Percentiles rank a stretch among this genome's conserved stretches.
Evolutionary conservation across 768 basidiomycete species (phyloP).

Genomic region (Pholiota conissans): DNA sequence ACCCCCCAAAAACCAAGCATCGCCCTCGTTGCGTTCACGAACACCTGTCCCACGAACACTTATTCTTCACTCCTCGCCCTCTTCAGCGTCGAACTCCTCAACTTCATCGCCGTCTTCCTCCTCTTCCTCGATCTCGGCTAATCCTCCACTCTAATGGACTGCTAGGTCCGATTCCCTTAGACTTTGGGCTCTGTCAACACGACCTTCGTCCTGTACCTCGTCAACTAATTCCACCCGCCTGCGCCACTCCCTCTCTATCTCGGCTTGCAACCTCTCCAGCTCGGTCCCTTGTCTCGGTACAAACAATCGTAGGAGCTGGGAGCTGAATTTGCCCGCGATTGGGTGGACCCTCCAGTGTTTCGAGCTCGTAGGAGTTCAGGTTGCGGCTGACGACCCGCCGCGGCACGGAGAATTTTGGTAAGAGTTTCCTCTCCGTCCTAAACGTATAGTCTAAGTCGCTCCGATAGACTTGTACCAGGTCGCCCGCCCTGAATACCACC

Average conservation of each 20-base stretch:
- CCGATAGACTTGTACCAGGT: conserved; percentile 14
- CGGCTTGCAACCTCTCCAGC: conserved; percentile 16
- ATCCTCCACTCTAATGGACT: not conserved
- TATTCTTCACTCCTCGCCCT: not conserved
- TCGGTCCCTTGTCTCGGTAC: conserved; percentile 22
- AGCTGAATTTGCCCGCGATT: conserved; percentile 13
- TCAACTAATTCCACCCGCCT: not conserved
- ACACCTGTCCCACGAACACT: not conserved
- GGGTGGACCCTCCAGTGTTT: conserved; percentile 11
- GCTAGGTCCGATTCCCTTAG: not conserved
- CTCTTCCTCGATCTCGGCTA: not conserved
- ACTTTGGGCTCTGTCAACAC: not conserved
- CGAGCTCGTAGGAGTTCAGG: conserved; percentile 13
- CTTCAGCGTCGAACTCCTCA: not conserved
- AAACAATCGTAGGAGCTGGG: conserved; percentile 17
- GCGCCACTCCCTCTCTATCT: conserved; percentile 10
- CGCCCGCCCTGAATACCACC: conserved; percentile 21
- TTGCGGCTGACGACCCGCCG: conserved; percentile 2
- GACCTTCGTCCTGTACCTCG: not conserved
- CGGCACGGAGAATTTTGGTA: conserved; percentile 16
- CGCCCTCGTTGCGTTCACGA: no score
- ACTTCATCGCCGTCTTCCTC: not conserved
- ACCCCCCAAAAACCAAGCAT: no score
- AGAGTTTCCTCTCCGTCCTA: conserved; percentile 9
- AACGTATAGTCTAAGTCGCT: conserved; percentile 15